Conservation (phyloP, 805 yeast genomes). For the Wickerhamomyces silvicola region DNA sequence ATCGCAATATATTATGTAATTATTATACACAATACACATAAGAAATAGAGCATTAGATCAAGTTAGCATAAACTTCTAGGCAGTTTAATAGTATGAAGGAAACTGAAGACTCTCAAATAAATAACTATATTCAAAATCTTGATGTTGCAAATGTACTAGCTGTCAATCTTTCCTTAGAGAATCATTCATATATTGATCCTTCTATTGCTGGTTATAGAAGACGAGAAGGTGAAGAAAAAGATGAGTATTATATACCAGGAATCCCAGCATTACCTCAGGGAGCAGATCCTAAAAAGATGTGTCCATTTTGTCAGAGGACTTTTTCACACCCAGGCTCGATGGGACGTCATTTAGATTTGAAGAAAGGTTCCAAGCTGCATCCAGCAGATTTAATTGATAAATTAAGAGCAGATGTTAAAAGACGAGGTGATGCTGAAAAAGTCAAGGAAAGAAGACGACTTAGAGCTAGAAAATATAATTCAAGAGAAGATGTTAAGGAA, state of each 20-base stretch:
- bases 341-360: slow-evolving; percentile 53
- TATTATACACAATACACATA: too few species aligned
- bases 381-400: slow-evolving; percentile 42
- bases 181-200: slow-evolving; percentile 3
- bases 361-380: slow-evolving; percentile 46
- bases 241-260: slow-evolving; percentile 6
- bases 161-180: not conserved
- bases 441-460: slow-evolving; percentile 33
- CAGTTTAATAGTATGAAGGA: too few species aligned
- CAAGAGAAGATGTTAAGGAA: slow-evolving; percentile 41
- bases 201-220: slow-evolving; percentile 1
- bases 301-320: slow-evolving; percentile 46
- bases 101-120: not conserved
- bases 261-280: slow-evolving; percentile 23
- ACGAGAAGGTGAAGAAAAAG: not conserved
- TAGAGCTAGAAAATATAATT: slow-evolving; percentile 38
- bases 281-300: slow-evolving; percentile 28
- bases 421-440: slow-evolving; percentile 42
- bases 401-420: slow-evolving; percentile 41
- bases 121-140: slow-evolving; percentile 1
- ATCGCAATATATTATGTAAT: too few species aligned
- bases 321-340: slow-evolving; percentile 54
- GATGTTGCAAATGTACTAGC: slow-evolving; percentile 1
- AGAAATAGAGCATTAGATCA: not conserved
- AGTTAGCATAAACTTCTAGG: not conserved